phyloP scores from a whole-genome alignment of 2,329 filamentous ascomycete species.

The Zalaria sp. region DNA sequence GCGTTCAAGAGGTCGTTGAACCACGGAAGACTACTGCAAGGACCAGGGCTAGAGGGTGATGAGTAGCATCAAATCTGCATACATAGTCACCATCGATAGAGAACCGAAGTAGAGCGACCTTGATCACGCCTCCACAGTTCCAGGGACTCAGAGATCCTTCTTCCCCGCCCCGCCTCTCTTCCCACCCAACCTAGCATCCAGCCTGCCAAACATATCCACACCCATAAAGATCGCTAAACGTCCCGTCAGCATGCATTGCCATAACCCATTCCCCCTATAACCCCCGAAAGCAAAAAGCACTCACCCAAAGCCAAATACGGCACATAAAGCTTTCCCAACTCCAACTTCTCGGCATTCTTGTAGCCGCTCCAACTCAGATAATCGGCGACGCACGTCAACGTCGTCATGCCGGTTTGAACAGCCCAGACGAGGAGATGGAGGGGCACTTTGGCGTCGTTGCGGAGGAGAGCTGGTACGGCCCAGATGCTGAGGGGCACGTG shows the following conservation, averaged over 20 bases:
- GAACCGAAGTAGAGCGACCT: no score
- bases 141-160: not conserved
- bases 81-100: no score
- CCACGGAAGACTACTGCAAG: slow-evolving; percentile 16
- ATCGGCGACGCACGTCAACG: slow-evolving; percentile 48
- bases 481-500: slow-evolving; percentile 48
- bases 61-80: no score
- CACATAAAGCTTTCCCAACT: slow-evolving; percentile 39
- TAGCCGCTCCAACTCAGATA: slow-evolving; percentile 41
- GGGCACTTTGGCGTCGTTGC: slow-evolving; percentile 42
- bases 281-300: slow-evolving; percentile 11
- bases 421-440: slow-evolving; percentile 47
- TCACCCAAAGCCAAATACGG: slow-evolving; percentile 43
- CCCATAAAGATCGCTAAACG: slow-evolving; percentile 25
- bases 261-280: not conserved
- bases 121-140: no score
- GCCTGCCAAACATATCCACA: slow-evolving; percentile 25
- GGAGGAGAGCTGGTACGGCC: slow-evolving; percentile 41
- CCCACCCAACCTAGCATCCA: slow-evolving; percentile 9
- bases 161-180: not conserved
- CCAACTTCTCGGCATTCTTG: slow-evolving; percentile 30
- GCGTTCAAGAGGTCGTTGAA: slow-evolving; percentile 15
- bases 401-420: slow-evolving; percentile 46
- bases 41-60: slow-evolving; percentile 8
- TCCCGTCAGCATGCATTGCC: not conserved